Evolutionary conservation across 345 rosid species (phyloP).

Genomic region (Dipteronia dyeriana): DNA sequence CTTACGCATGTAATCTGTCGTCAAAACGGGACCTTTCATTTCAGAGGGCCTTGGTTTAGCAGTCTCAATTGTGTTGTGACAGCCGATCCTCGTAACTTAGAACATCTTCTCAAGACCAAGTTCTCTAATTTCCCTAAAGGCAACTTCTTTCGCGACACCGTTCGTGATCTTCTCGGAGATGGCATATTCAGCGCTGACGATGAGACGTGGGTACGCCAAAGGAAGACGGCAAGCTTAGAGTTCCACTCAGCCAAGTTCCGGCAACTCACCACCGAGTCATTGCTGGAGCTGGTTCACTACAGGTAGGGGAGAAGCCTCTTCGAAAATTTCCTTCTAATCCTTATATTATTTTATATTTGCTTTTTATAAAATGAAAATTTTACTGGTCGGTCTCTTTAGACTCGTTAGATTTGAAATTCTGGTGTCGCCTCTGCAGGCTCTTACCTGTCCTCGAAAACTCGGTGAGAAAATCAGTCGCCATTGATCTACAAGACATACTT

Average conservation of each 20-base stretch:
- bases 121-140: constrained; percentile 92
- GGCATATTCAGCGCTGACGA: constrained; percentile 93
- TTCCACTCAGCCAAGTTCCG: constrained; percentile 88
- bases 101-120: constrained; percentile 83
- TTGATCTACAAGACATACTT: constrained; percentile 84
- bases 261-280: constrained; percentile 61
- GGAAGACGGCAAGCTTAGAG: constrained; percentile 91
- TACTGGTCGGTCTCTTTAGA: too few relatives aligned
- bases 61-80: constrained; percentile 75
- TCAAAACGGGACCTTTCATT: constrained; percentile 73
- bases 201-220: constrained; percentile 80
- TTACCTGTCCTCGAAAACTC: constrained; percentile 69
- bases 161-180: constrained; percentile 78
- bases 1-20: constrained; percentile 53
- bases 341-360: too few relatives aligned
- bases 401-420: too few relatives aligned
- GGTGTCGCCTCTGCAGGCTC: constrained; percentile 31
- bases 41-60: constrained; percentile 83
- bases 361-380: too few relatives aligned
- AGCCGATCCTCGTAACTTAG: constrained; percentile 81
- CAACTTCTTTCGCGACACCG: constrained; percentile 59
- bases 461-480: constrained; percentile 28
- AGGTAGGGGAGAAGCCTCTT: neutral
- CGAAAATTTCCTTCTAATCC: too few relatives aligned
- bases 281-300: constrained; percentile 69